Percentiles rank a stretch among this genome's conserved stretches.
These are phyloP conservation scores for Dactylellina drechsleri DNA, from an alignment of 2,329 filamentous ascomycete species.

Conservation along the genomic window DNA sequence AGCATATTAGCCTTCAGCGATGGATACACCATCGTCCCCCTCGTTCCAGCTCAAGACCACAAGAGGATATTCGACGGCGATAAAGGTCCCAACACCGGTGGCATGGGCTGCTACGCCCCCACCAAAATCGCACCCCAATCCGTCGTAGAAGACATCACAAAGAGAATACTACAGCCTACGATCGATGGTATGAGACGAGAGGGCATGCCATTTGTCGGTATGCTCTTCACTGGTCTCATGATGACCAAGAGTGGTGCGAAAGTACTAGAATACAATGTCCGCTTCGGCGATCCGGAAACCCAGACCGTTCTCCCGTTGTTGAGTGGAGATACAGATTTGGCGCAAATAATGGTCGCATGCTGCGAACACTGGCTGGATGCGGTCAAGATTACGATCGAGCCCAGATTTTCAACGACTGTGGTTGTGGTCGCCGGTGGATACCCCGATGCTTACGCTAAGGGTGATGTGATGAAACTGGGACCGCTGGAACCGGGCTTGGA, in stretches of 20 bases:
- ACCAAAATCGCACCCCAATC: slow-evolving; percentile 80
- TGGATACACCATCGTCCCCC: slow-evolving; percentile 80
- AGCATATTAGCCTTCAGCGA: slow-evolving; percentile 92
- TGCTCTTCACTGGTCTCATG: slow-evolving; percentile 92
- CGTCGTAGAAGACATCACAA: slow-evolving; percentile 80
- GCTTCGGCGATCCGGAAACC: slow-evolving; percentile 91
- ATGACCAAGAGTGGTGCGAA: slow-evolving; percentile 83
- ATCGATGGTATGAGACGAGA: slow-evolving; percentile 88
- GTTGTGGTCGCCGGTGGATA: slow-evolving; percentile 95
- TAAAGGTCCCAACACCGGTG: slow-evolving; percentile 90
- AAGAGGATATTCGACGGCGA: slow-evolving; percentile 94
- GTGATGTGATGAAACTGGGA: slow-evolving; percentile 70
- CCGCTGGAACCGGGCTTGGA: slow-evolving; percentile 59
- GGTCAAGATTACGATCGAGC: slow-evolving; percentile 74
- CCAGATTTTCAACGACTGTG: slow-evolving; percentile 84
- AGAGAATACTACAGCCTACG: slow-evolving; percentile 86
- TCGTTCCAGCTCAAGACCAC: slow-evolving; percentile 95
- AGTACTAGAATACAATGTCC: slow-evolving; percentile 90
- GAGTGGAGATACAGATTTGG: slow-evolving; percentile 80
- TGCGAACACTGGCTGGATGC: slow-evolving; percentile 77
- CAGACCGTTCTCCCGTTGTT: slow-evolving; percentile 85
- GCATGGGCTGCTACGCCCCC: slow-evolving; percentile 97
- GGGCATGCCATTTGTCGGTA: slow-evolving; percentile 75
- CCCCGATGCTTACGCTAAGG: slow-evolving; percentile 85
- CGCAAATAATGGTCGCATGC: slow-evolving; percentile 87